Percentiles rank a stretch among this genome's conserved stretches.
phyloP scores from a whole-genome alignment of 352 stramenopile species.

The Phytopythium mirpurense region DNA sequence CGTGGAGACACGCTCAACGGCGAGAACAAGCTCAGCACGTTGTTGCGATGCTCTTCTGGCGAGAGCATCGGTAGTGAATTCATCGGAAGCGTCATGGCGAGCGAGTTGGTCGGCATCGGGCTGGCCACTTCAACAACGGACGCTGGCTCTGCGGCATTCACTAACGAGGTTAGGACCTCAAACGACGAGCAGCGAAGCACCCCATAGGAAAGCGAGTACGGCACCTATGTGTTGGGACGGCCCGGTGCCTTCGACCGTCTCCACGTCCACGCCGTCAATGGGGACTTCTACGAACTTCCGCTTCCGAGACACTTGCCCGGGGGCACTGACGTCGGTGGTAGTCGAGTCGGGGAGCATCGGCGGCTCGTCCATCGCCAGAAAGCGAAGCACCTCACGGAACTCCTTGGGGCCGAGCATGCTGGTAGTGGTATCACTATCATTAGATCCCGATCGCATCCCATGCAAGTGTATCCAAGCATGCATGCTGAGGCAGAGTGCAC shows the following conservation, averaged over 20 bases:
- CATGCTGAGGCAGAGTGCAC: constrained; percentile 3
- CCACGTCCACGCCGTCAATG: constrained; percentile 15
- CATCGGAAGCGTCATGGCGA: constrained; percentile 29
- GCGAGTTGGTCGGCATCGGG: constrained; percentile 17
- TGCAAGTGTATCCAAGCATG: constrained; percentile 6
- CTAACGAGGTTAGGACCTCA: no score
- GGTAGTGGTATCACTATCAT: constrained; percentile 74
- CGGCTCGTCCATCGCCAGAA: constrained; percentile 82
- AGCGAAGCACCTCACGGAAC: constrained; percentile 79
- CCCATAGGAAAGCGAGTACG: not conserved
- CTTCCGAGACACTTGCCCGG: constrained; percentile 45
- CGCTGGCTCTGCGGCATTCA: constrained; percentile 25
- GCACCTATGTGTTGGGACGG: constrained; percentile 4
- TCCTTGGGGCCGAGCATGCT: constrained; percentile 81
- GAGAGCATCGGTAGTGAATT: constrained; percentile 11
- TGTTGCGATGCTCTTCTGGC: constrained; percentile 30
- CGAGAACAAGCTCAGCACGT: constrained; percentile 79
- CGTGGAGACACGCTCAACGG: constrained; percentile 18
- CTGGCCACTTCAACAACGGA: constrained; percentile 49
- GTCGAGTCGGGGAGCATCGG: constrained; percentile 57
- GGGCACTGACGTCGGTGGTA: constrained; percentile 25
- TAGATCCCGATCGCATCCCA: constrained; percentile 12
- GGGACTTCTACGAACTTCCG: constrained; percentile 82
- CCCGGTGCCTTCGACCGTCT: constrained; percentile 3
- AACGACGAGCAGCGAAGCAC: no score